Evolutionary conservation across 768 basidiomycete genomes (phyloP).

Genomic region (Lactifluus echinatus): DNA sequence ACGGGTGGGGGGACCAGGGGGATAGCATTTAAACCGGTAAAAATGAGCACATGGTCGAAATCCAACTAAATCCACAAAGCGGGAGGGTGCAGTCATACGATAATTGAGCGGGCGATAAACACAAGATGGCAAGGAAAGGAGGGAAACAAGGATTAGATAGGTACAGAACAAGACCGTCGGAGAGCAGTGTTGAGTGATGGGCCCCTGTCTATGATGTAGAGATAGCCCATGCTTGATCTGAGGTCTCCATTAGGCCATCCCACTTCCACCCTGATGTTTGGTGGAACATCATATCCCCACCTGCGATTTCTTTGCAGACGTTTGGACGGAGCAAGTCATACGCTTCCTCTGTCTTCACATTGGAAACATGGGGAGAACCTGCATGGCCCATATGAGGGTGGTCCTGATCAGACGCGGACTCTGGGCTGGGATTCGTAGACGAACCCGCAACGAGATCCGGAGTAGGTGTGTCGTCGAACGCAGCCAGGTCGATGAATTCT

Average conservation of each 20-base stretch:
- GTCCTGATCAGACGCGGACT: constrained; percentile 57
- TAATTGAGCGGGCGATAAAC: constrained; percentile 18
- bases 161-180: constrained; percentile 19
- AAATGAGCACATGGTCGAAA: constrained; percentile 19
- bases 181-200: constrained; percentile 11
- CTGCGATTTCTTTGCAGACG: constrained; percentile 62
- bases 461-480: constrained; percentile 50
- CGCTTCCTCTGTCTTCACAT: constrained; percentile 39
- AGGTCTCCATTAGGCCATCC: constrained; percentile 55
- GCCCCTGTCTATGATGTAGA: constrained; percentile 40
- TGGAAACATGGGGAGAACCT: constrained; percentile 33
- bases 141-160: constrained; percentile 17
- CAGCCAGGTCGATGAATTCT: constrained; percentile 64
- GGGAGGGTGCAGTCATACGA: constrained; percentile 9
- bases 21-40: constrained; percentile 13
- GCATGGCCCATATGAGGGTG: constrained; percentile 31
- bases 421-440: constrained; percentile 70
- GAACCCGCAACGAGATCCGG: constrained; percentile 65
- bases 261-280: constrained; percentile 56
- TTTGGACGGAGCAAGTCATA: constrained; percentile 46
- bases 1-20: constrained; percentile 15
- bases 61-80: constrained; percentile 18
- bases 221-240: constrained; percentile 70
- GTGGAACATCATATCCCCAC: constrained; percentile 66
- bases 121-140: constrained; percentile 10